These are phyloP conservation scores for Botryobasidium botryosum DNA, from an alignment of 768 basidiomycete species.

Conservation along the genomic window DNA sequence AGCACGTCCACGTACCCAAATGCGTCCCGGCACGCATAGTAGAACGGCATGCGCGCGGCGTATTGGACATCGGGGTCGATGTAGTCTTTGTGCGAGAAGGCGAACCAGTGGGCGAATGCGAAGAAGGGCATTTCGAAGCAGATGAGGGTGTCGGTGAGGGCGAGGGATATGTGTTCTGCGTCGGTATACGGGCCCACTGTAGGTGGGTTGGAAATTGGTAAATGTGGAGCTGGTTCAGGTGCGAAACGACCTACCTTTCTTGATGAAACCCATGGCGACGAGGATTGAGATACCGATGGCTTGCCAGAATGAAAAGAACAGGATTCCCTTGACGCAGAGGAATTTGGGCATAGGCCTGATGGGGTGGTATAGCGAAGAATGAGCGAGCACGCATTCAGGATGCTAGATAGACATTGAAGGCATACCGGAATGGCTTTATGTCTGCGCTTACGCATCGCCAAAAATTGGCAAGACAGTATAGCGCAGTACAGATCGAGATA, in stretches of 20 bases:
- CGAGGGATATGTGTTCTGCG: slow-evolving; percentile 74
- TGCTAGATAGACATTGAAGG: background rate
- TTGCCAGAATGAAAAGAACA: slow-evolving; percentile 99
- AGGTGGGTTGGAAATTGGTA: background rate
- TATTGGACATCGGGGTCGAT: slow-evolving; percentile 43
- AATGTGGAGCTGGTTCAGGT: background rate
- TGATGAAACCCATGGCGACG: slow-evolving; percentile 67
- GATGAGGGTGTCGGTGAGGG: slow-evolving; percentile 78
- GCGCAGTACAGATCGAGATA: slow-evolving; percentile 30
- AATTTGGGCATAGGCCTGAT: slow-evolving; percentile 82
- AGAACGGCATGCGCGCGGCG: slow-evolving; percentile 80
- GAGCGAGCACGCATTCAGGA: background rate
- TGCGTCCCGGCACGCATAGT: slow-evolving; percentile 73
- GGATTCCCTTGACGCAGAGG: slow-evolving; percentile 93
- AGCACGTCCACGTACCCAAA: slow-evolving; percentile 76
- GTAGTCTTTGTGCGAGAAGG: slow-evolving; percentile 84
- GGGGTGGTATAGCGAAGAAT: slow-evolving; percentile 16
- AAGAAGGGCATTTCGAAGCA: slow-evolving; percentile 98
- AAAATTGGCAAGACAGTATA: slow-evolving; percentile 92
- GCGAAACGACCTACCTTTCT: slow-evolving; percentile 23
- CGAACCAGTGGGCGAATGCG: slow-evolving; percentile 86
- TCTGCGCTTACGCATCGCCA: slow-evolving; percentile 89
- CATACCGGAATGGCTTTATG: slow-evolving; percentile 72
- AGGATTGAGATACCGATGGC: slow-evolving; percentile 69
- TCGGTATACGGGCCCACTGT: slow-evolving; percentile 73